A percentile compares a stretch with the other conserved stretches of the same genome.
phyloP scores from a whole-genome alignment of 2,329 filamentous ascomycete species.

The Epichloe sylvatica region DNA sequence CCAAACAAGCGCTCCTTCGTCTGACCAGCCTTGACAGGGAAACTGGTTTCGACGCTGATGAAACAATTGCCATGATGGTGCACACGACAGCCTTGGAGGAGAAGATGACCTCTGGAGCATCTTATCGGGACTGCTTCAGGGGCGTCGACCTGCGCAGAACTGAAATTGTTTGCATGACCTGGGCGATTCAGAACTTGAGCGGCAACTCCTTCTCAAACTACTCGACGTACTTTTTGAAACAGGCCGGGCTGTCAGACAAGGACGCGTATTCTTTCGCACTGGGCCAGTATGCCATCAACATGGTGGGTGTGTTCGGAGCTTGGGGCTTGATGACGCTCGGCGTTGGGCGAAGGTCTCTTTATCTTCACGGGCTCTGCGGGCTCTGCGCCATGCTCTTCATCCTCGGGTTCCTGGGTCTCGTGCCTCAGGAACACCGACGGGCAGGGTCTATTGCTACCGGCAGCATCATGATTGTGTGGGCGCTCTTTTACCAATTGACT shows the following conservation, averaged over 20 bases:
- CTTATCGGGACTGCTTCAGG: constrained; percentile 72
- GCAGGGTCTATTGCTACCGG: constrained; percentile 62
- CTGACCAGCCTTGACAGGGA: constrained; percentile 50
- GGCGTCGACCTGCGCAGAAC: constrained; percentile 67
- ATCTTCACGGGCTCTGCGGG: constrained; percentile 59
- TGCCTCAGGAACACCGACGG: constrained; percentile 43
- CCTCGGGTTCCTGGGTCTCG: constrained; percentile 71
- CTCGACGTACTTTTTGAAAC: constrained; percentile 48
- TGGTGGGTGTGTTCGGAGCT: constrained; percentile 66
- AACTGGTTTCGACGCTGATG: constrained; percentile 64
- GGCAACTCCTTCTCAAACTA: constrained; percentile 53
- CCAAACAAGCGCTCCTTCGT: constrained; percentile 50
- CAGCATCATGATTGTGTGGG: constrained; percentile 74
- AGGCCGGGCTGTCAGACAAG: constrained; percentile 39
- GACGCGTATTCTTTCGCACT: constrained; percentile 47
- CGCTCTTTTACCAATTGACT: constrained; percentile 70
- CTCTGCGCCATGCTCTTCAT: constrained; percentile 66
- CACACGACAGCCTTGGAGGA: constrained; percentile 74
- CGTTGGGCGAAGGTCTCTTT: constrained; percentile 61
- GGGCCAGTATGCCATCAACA: constrained; percentile 56
- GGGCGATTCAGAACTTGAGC: constrained; percentile 50
- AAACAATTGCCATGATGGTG: constrained; percentile 84
- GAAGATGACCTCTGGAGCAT: constrained; percentile 57
- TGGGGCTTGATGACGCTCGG: constrained; percentile 68
- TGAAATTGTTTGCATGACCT: constrained; percentile 51